Base-by-base conservation (phyloP, 2,329 filamentous ascomycete genomes). In the Bipolaris gigantea region DNA sequence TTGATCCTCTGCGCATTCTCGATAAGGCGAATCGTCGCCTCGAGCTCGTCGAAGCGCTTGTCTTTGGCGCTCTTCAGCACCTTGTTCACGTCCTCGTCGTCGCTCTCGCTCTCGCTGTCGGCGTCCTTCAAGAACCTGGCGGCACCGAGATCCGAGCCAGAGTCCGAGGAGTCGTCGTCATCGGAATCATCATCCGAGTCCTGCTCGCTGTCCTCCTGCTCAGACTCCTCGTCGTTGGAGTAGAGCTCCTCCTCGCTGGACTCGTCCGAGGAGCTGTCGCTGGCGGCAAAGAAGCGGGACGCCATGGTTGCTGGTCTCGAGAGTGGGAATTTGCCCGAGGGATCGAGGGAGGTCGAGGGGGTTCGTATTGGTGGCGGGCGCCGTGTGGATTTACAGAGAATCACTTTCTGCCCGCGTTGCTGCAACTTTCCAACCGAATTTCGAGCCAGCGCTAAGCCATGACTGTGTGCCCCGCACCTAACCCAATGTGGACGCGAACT, bases 1-100 rank as follows among this genome's bases (percentile, higher is more conserved):
- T 90, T 92, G 73, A 97, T 99, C 83, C 96, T 97, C 77, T 94
- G 84, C 59, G 90, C 92, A 79, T 99, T 99, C 75, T 97, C 92
- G 71, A 99, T 97, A 72, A 89, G 80, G 76, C 89, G 89, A 71
- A 97, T 89, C 39, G 88, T 96, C 56, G 85, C 84, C 76, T 99
- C 93, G 57, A 99, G 83, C 77, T 97, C 95, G 72, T 97, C 93
- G 64, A 91, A 83, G 59, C 94, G 86, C 85, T 99, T 99, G 81
- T 97, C 92, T 80, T 97, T 97, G 71, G 93, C 92, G 77, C 92
- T 97, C 84, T 96, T 97, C 72, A 97, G 89, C 68, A 94, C 86
- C 69, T 88, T 90, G 62, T 88, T 86, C 63, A 86, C 85, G 62
- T 97, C 93, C 62, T 94, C 90, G 62, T 94, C 92, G 73, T 92